Percentiles rank a stretch among this genome's conserved stretches.
Evolutionary conservation across 179 eudicot species (phyloP).

Genomic region (Beta lomatogona): DNA sequence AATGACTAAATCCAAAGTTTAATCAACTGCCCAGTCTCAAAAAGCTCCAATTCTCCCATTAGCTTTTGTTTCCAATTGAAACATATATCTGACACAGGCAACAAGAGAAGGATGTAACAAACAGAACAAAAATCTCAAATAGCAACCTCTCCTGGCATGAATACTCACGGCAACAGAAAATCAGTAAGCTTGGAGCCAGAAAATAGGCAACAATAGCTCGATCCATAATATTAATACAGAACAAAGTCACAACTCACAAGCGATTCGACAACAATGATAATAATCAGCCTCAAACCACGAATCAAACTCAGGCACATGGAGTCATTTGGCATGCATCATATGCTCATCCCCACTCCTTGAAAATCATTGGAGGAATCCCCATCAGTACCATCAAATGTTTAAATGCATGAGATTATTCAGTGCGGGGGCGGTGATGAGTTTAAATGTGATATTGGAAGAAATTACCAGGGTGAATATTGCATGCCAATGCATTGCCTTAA

Average conservation of each 20-base stretch:
- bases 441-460: background rate
- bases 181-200: background rate
- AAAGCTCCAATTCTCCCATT: background rate
- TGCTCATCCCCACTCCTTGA: background rate
- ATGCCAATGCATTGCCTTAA: background rate
- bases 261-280: background rate
- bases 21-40: background rate
- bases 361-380: background rate
- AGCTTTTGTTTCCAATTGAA: background rate
- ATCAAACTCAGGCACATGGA: background rate
- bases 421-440: too few relatives aligned
- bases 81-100: background rate
- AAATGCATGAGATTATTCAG: background rate
- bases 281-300: background rate
- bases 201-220: background rate
- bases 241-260: background rate
- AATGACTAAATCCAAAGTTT: background rate
- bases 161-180: background rate
- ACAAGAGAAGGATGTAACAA: background rate
- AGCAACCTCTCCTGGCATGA: background rate
- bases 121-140: background rate
- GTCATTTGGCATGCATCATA: background rate
- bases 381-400: background rate
- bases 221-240: background rate
- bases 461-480: background rate